These are phyloP conservation scores for Cadophora malorum DNA, from an alignment of 2,329 filamentous ascomycete genomes.

Conservation along the genomic window DNA sequence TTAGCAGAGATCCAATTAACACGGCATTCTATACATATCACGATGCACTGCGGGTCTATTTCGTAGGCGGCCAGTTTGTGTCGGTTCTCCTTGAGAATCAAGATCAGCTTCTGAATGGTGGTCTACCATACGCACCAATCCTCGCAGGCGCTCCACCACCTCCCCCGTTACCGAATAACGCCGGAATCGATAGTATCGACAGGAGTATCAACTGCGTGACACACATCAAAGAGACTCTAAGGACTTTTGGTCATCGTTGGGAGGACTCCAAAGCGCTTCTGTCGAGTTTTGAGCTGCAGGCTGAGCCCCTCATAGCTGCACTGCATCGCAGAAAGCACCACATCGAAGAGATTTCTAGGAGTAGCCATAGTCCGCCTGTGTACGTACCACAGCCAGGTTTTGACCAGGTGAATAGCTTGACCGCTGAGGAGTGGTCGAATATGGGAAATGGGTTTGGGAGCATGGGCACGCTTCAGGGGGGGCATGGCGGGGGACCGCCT, in stretches of 20 bases:
- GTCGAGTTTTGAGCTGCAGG: conserved; percentile 55
- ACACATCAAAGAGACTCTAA: conserved; percentile 59
- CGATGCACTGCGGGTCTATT: conserved; percentile 85
- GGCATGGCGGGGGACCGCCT: conserved; percentile 25
- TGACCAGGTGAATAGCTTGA: conserved; percentile 35
- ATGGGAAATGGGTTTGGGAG: conserved; percentile 32
- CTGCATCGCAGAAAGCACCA: conserved; percentile 51
- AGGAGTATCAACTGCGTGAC: conserved; percentile 62
- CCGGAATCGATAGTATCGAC: conserved; percentile 57
- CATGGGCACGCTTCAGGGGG: conserved; percentile 27
- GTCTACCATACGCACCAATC: conserved; percentile 36
- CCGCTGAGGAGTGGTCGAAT: conserved; percentile 34
- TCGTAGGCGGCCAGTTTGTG: conserved; percentile 69
- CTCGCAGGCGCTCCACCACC: conserved; percentile 55
- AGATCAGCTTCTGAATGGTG: conserved; percentile 59
- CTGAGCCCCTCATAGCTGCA: conserved; percentile 44
- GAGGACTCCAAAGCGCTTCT: conserved; percentile 60
- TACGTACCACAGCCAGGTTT: conserved; percentile 34
- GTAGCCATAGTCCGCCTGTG: conserved; percentile 36
- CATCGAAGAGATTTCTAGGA: conserved; percentile 33
- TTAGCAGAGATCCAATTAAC: conserved; percentile 64
- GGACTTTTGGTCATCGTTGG: conserved; percentile 65
- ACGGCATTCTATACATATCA: conserved; percentile 82
- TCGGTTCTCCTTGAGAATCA: conserved; percentile 65
- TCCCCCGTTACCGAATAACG: conserved; percentile 53